Evolutionary conservation across 495 filamentous ascomycete species (phyloP), one percentile per base, ranked within the genome.

Genomic region (Aspergillus sparsus): DNA sequence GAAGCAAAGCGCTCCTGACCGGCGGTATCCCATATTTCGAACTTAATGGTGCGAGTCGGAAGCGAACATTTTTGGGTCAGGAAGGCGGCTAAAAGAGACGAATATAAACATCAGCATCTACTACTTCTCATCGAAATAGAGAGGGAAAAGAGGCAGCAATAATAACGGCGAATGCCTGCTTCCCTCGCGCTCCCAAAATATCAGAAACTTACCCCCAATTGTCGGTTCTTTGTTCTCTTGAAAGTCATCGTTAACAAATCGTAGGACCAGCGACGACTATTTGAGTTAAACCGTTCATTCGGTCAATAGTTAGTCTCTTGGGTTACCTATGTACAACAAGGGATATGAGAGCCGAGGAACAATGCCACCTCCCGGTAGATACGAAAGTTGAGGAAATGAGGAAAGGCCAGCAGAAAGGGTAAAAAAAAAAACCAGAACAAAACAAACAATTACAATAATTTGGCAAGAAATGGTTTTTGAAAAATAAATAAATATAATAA

Each of bases 161-260:
- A 16, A 15, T 46, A 47, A 32, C 6, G 27, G 21, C 12, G 55
- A 15, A 49, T 53, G 35, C 50, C 41, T 47, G 46, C 55, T 39
- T 11, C 41, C 45, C 39, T 45, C 36, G 54, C 47, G 34, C 58
- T 53, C 21, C 16, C n/a, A 21, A 18, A 5, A 21, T 6, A 21
- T 47, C 55, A 55, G 61, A 55, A 56, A 57, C 86, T 69, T 85
- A 96, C 93, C 93, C 81, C 94, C 94, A 80, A 98, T 98, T 54
- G 94, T 98, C 46, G 94, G 94, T 71, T 98, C 94, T 81, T 98
- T 98, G 75, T 98, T 98, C 77, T 98, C 95, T 80, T 98, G 94
- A 69, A 98, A 98, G 78, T 98, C 94, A 79, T 98, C 93, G 83
- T 98, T 98, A 71, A 98, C 94, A 73, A 98, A 98, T 67, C 94